Evolutionary conservation across 2,329 filamentous ascomycete species (phyloP), one percentile per base, ranked within the genome.

Genomic region (Hymenoscyphus salicellus): DNA sequence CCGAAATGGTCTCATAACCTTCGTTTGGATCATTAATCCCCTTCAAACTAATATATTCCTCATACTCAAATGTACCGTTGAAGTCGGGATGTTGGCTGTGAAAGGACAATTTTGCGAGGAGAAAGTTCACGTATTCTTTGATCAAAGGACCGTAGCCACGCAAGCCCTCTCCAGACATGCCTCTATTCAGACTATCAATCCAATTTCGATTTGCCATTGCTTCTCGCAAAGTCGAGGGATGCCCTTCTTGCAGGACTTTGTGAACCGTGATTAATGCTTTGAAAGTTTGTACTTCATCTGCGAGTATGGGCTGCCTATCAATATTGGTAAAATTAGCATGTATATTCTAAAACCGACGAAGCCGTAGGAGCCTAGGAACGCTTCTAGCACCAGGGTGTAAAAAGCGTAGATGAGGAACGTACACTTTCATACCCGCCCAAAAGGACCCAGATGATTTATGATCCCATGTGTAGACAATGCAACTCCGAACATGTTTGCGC

Each of bases 391-490:
- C 8, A 49, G 43, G 4, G 7, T 26, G 46, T 26, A 23, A 57
- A 10, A 16, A 26, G 28, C 33, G 6, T 30, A 20, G n/a, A 20
- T 49, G 52, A 59, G 62, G 55, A 61, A 84, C 89, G 72, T 85
- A 96, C 90, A 98, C 93, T 87, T 99, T 99, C 85, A 99, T 96
- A 76, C 93, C 94, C 64, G 92, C 88, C 95, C 95, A 99, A 78
- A 99, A 99, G 75, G 93, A 92, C 76, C 88, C 84, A 52, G 93
- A 96, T 70, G 90, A 96, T 81, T 96, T 96, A 82, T 99, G 93
- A 79, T 99, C 95, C 95, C 95, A 99, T 65, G 94, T 98, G 79
- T 98, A 98, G 56, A 99, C 94, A 74, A 99, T 99, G 76, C 92
- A 96, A 78, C 91, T 93, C 75, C 95, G 91, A 65, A 99, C 95